phyloP scores from a whole-genome alignment of 2,329 filamentous ascomycete species.

The Sporothrix curviconia region DNA sequence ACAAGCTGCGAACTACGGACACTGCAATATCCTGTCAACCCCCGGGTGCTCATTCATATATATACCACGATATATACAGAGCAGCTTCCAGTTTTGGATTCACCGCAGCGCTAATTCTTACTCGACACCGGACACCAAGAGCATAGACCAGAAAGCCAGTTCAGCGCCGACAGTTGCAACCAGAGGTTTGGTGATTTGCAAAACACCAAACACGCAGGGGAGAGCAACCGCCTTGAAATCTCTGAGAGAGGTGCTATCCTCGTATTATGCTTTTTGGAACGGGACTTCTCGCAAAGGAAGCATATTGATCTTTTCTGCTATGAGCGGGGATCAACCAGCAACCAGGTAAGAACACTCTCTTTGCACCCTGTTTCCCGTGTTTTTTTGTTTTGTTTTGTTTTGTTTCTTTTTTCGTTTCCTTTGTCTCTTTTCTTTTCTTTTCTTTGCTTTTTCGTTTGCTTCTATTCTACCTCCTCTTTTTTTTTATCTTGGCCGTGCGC shows the following conservation, averaged over 20 bases:
- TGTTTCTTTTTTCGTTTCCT: background rate
- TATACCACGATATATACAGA: background rate
- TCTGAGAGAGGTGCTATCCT: background rate
- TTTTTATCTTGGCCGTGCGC: conserved; percentile 5
- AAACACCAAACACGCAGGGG: background rate
- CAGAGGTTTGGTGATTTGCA: too few species aligned
- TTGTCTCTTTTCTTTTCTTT: background rate
- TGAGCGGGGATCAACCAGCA: conserved; percentile 54
- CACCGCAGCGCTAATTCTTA: too few species aligned
- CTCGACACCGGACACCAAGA: background rate
- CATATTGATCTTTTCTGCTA: conserved; percentile 40
- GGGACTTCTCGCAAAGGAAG: conserved; percentile 2
- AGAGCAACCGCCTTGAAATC: background rate
- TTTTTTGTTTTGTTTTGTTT: background rate
- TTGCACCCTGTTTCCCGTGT: background rate
- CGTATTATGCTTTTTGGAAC: conserved; percentile 4
- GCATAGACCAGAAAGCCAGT: conserved; percentile 5
- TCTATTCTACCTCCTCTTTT: conserved; percentile 1
- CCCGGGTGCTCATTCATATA: too few species aligned
- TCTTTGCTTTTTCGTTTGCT: background rate
- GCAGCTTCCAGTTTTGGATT: background rate
- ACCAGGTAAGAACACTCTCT: conserved; percentile 36
- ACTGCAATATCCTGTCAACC: background rate
- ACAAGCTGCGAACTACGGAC: background rate
- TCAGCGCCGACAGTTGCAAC: too few species aligned